Conservation (phyloP, 805 yeast species). For the Lachancea kluyveri region DNA sequence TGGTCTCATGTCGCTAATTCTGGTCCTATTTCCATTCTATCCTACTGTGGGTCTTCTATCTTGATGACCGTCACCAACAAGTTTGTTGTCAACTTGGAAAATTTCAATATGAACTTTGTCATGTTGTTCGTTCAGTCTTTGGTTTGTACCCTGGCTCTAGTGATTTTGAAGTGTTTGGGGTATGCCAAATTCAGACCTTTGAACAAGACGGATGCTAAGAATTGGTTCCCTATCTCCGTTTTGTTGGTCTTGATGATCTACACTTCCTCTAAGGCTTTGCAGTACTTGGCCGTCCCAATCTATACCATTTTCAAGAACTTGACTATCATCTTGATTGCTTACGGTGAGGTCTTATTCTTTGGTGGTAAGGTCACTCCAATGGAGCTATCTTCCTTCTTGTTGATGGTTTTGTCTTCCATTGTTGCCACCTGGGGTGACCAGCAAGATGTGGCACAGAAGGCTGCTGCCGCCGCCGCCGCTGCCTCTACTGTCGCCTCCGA, state of each 20-base stretch:
- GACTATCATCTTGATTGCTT: conserved; percentile 93
- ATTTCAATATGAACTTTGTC: conserved; percentile 80
- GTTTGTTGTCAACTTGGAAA: conserved; percentile 70
- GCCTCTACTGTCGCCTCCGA: conserved; percentile 17
- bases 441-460: conserved; percentile 28
- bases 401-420: conserved; percentile 94
- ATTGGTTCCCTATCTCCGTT: conserved; percentile 93
- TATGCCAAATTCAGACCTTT: conserved; percentile 82
- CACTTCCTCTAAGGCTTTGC: conserved; percentile 93
- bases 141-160: conserved; percentile 73
- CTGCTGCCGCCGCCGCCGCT: conserved; percentile 25
- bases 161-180: conserved; percentile 64
- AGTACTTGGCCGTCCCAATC: conserved; percentile 86
- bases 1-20: conserved; percentile 36
- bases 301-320: conserved; percentile 97
- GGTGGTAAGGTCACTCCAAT: conserved; percentile 86
- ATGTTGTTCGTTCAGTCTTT: conserved; percentile 82
- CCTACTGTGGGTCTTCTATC: conserved; percentile 91
- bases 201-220: conserved; percentile 82
- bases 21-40: conserved; percentile 59
- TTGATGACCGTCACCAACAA: conserved; percentile 97
- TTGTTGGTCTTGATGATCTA: conserved; percentile 90
- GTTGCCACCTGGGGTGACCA: conserved; percentile 90
- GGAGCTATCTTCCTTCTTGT: conserved; percentile 81
- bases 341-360: conserved; percentile 97